Evolutionary conservation across 2,329 filamentous ascomycete species (phyloP).

Genomic region (Ophiostoma perfectum): DNA sequence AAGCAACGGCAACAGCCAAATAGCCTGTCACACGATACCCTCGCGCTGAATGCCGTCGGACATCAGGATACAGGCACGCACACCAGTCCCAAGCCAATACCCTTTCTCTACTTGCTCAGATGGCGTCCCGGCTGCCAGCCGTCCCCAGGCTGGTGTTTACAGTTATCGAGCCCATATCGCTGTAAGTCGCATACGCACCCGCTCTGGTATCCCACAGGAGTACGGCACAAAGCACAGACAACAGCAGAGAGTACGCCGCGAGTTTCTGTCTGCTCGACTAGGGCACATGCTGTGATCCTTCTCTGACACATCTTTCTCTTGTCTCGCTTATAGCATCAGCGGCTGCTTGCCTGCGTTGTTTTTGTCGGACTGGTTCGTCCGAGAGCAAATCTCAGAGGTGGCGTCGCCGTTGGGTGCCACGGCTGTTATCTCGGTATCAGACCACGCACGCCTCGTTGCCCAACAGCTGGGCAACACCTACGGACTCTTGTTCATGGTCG

Average conservation of each 20-base stretch:
- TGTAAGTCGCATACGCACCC: conserved; percentile 44
- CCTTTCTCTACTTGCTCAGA: background rate
- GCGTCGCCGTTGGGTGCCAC: conserved; percentile 29
- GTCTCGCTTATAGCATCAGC: conserved; percentile 43
- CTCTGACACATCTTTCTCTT: no score
- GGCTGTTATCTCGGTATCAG: conserved; percentile 32
- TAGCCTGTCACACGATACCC: no score
- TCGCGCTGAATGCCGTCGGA: no score
- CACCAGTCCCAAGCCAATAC: no score
- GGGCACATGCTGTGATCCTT: no score
- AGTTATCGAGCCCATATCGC: conserved; percentile 61
- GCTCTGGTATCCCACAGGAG: no score
- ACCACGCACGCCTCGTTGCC: conserved; percentile 52
- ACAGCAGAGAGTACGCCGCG: no score
- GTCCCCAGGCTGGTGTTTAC: conserved; percentile 63
- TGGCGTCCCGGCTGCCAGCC: conserved; percentile 58
- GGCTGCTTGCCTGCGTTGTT: conserved; percentile 54
- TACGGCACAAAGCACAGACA: no score
- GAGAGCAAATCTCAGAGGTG: conserved; percentile 50
- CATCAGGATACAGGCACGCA: no score
- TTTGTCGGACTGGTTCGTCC: conserved; percentile 57
- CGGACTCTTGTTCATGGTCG: conserved; percentile 59
- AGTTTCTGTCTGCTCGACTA: no score
- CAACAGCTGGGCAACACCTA: conserved; percentile 67
- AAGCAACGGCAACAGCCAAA: no score